Percentiles rank a stretch among this genome's conserved stretches.
phyloP scores from a whole-genome alignment of 176 grass and related monocot genomes.

The Phragmites australis region DNA sequence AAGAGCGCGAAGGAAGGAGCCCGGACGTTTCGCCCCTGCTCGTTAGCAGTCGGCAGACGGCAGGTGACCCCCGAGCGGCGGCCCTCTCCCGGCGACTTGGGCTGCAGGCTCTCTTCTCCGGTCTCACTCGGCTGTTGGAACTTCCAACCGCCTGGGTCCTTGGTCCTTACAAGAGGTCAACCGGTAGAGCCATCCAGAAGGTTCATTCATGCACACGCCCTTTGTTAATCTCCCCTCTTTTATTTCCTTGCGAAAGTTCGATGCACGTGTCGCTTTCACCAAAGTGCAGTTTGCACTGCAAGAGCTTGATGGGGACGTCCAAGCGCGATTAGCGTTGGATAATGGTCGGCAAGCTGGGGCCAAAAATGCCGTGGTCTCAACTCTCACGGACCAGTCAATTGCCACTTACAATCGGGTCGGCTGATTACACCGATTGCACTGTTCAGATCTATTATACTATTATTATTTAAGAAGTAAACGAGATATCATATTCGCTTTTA shows the following conservation, averaged over 20 bases:
- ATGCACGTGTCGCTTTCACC: constrained; percentile 11
- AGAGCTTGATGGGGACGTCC: constrained; percentile 14
- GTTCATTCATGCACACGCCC: constrained; percentile 17
- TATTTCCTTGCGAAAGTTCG: not conserved
- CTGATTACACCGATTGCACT: not conserved
- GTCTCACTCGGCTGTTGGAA: constrained; percentile 36
- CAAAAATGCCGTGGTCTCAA: not conserved
- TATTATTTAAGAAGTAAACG: no score
- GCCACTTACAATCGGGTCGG: not conserved
- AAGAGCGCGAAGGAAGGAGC: constrained; percentile 1
- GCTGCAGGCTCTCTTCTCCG: not conserved
- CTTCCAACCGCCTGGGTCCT: not conserved
- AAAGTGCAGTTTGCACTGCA: not conserved
- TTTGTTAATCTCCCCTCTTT: not conserved
- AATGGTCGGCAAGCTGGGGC: not conserved
- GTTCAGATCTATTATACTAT: no score
- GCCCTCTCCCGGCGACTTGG: not conserved
- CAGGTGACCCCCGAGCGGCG: not conserved
- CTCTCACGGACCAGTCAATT: not conserved
- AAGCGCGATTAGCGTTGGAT: not conserved
- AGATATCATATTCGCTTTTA: no score
- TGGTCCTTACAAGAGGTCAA: constrained; percentile 10
- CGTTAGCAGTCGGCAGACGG: constrained; percentile 23
- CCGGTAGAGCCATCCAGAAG: not conserved
- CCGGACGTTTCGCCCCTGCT: constrained; percentile 12